phyloP scores from a whole-genome alignment of 1,284 basidiomycete genomes.

The Ustilago curta region DNA sequence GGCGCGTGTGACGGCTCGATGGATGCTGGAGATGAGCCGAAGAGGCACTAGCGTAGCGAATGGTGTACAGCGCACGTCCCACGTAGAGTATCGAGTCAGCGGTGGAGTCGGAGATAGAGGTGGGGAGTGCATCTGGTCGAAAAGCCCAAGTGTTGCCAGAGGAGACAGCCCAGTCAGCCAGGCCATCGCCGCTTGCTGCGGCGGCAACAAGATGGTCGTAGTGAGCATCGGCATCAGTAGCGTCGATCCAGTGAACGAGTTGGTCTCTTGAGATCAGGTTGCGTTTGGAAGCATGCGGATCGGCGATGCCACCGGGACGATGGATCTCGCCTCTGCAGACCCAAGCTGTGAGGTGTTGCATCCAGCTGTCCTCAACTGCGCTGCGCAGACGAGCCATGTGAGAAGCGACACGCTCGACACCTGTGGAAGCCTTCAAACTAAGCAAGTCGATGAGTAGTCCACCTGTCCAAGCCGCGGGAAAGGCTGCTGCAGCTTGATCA shows the following conservation, averaged over 20 bases:
- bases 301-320: conserved; percentile 34
- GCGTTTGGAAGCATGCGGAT: conserved; percentile 35
- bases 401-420: conserved; percentile 36
- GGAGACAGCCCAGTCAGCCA: conserved; percentile 44
- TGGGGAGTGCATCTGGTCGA: conserved; percentile 78
- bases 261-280: conserved; percentile 27
- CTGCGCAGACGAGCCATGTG: conserved; percentile 43
- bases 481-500: background rate
- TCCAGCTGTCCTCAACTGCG: conserved; percentile 55
- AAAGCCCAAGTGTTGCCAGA: conserved; percentile 66
- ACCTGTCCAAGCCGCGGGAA: conserved; percentile 51
- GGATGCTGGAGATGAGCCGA: conserved; percentile 9
- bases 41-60: conserved; percentile 72
- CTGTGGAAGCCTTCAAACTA: conserved; percentile 35
- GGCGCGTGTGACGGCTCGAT: conserved; percentile 9
- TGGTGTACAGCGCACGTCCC: conserved; percentile 85
- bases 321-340: conserved; percentile 51
- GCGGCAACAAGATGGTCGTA: conserved; percentile 16
- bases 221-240: conserved; percentile 28
- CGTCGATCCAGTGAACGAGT: conserved; percentile 43
- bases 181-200: conserved; percentile 26
- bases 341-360: conserved; percentile 49
- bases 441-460: conserved; percentile 55
- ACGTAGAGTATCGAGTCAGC: conserved; percentile 86
- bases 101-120: conserved; percentile 78